Evolutionary conservation across 129 eudicot species (phyloP).

Genomic region (Silybum marianum): DNA sequence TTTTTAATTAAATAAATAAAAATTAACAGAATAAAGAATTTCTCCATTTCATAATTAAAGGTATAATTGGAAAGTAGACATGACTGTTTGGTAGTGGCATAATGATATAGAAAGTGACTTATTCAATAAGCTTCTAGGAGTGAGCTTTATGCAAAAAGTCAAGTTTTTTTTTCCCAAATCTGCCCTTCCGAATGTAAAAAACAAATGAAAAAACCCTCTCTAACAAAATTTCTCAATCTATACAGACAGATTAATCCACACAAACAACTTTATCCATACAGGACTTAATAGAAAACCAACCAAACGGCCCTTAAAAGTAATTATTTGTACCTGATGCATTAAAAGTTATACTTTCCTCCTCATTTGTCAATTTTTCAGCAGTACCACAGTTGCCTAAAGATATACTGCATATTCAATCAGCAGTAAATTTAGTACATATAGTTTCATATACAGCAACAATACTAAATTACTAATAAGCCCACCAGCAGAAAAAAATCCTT

Average conservation of each 20-base stretch:
- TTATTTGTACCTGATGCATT: background rate
- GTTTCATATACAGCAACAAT: slow-evolving; percentile 13
- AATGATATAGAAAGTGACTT: too few species aligned
- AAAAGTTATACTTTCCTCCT: background rate
- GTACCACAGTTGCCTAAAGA: slow-evolving; percentile 8
- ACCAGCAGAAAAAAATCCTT: slow-evolving; percentile 16
- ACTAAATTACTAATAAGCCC: slow-evolving; percentile 26
- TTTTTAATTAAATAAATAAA: background rate
- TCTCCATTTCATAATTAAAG: background rate
- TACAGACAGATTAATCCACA: too few species aligned
- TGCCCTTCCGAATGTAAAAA: too few species aligned
- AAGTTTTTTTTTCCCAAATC: too few species aligned
- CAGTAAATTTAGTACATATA: background rate
- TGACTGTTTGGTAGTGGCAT: too few species aligned
- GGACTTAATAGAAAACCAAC: too few species aligned
- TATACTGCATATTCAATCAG: slow-evolving; percentile 15
- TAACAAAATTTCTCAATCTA: too few species aligned
- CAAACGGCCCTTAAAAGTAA: too few species aligned
- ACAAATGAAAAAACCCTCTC: too few species aligned
- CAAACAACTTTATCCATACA: too few species aligned
- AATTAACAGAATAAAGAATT: background rate
- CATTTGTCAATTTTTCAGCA: background rate
- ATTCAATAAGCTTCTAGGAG: too few species aligned
- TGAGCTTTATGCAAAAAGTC: too few species aligned
- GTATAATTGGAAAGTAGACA: background rate